phyloP scores from a whole-genome alignment of 306 rosid species.

The Cicer arietinum region DNA sequence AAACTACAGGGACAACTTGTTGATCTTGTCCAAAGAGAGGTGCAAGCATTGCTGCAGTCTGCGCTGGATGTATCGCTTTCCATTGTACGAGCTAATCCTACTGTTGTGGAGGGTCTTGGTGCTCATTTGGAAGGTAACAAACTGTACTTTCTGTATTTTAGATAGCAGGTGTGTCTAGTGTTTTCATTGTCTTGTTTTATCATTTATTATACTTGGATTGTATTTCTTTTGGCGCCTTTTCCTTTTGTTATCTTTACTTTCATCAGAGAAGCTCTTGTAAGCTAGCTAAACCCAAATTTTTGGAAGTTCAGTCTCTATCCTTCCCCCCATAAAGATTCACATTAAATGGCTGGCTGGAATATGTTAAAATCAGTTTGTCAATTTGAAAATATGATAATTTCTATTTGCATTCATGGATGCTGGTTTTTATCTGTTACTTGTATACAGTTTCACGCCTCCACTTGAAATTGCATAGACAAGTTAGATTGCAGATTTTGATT shows the following conservation, averaged over 20 bases:
- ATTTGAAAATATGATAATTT: background rate
- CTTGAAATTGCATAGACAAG: conserved; percentile 14
- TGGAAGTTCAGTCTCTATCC: background rate
- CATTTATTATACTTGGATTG: background rate
- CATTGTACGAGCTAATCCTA: conserved; percentile 87
- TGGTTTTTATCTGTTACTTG: background rate
- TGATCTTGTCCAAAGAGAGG: conserved; percentile 90
- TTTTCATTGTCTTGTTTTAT: background rate
- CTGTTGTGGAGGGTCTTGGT: conserved; percentile 90
- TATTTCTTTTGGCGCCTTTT: conserved; percentile 12
- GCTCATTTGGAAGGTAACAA: conserved; percentile 78
- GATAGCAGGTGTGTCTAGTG: background rate
- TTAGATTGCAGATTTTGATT: conserved; percentile 8
- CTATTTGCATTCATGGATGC: background rate
- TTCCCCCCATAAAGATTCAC: background rate
- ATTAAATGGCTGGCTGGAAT: background rate
- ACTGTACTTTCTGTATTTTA: background rate
- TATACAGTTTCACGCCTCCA: background rate
- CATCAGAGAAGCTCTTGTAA: conserved; percentile 10
- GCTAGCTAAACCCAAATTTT: background rate
- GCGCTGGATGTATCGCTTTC: conserved; percentile 78
- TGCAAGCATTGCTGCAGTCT: conserved; percentile 79
- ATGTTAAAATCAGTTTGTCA: background rate
- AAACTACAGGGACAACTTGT: conserved; percentile 78
- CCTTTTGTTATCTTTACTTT: conserved; percentile 10